Base-by-base conservation (phyloP, 306 rosid species). In the Ormosia emarginata region DNA sequence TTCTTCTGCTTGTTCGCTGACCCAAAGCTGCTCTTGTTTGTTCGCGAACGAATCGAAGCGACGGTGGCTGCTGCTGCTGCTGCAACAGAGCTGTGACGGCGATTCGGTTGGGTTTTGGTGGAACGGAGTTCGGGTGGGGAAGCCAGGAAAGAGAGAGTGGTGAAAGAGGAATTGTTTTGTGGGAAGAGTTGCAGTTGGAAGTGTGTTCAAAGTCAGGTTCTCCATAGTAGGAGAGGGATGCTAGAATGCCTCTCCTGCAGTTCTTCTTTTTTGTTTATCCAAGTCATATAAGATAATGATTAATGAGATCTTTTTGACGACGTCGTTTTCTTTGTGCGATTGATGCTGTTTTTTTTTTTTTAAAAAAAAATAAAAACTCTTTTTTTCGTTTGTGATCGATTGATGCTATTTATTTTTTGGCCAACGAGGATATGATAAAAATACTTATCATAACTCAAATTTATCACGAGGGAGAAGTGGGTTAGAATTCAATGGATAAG, bases 121-220 rank as follows among this genome's bases (percentile, higher is more conserved):
- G 40, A 76, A 69, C 33, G 55, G 32, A 4, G 46, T 71, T 69
- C 40, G 81, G 36, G 71, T 7, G 24, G 75, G 6, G 68, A 83
- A 67, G 6, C 7, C 9, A 34, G 71, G 70, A 40, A 86, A n/a
- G 67, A 86, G 90, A 77, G 52, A 66, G 79, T 41, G 80, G 7
- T 65, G 83, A 64, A 40, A 73, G 11, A 13, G 53, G 61, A 67
- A 79, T 14, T 82, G 81, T 8, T 59, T 75, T 4, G 84, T 74
- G 59, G 77, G 64, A 75, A 83, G 82, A 1, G 75, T 39, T 72
- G 67, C 53, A 32, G 79, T 71, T 46, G 90, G 74, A 67, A 90
- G 55, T 17, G 80, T 36, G 34, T 80, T 89, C 0, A 80, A 62
- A 63, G 84, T 79, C 2, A 95, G 87, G 84, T 86, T 95, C 97